Conservation (phyloP, 2,329 filamentous ascomycete genomes). For the Penicillium hesseltinei region DNA sequence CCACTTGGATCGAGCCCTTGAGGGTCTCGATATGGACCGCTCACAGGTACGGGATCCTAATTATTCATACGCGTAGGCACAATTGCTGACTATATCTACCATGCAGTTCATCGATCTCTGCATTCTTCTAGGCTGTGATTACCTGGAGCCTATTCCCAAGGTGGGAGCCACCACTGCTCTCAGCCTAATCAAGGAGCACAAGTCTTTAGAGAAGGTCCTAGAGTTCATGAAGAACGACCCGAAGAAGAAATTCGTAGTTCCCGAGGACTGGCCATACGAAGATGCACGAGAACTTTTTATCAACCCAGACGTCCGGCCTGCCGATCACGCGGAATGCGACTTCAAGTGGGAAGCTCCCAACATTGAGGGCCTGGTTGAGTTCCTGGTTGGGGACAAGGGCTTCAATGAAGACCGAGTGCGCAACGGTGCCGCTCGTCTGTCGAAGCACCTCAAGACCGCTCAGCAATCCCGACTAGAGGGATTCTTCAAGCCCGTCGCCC, state of each 20-base stretch:
- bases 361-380: slow-evolving; percentile 83
- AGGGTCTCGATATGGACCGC: slow-evolving; percentile 83
- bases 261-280: slow-evolving; percentile 94
- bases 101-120: slow-evolving; percentile 91
- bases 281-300: slow-evolving; percentile 92
- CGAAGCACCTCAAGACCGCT: slow-evolving; percentile 86
- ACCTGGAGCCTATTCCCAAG: slow-evolving; percentile 94
- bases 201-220: slow-evolving; percentile 81
- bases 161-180: slow-evolving; percentile 88
- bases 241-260: slow-evolving; percentile 77
- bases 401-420: slow-evolving; percentile 95
- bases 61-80: slow-evolving; percentile 7
- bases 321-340: slow-evolving; percentile 83
- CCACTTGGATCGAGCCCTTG: slow-evolving; percentile 78
- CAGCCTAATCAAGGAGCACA: slow-evolving; percentile 91
- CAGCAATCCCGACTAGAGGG: slow-evolving; percentile 92
- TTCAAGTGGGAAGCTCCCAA: slow-evolving; percentile 98
- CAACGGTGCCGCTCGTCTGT: slow-evolving; percentile 70
- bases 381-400: slow-evolving; percentile 88
- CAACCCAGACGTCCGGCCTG: slow-evolving; percentile 79
- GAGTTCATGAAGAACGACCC: slow-evolving; percentile 73
- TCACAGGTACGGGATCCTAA: slow-evolving; percentile 60
- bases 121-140: slow-evolving; percentile 95
- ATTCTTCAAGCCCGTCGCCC: slow-evolving; percentile 92
- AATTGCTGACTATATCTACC: slow-evolving; percentile 5